Conservation (phyloP, 306 rosid species). For the Castanea sativa region DNA sequence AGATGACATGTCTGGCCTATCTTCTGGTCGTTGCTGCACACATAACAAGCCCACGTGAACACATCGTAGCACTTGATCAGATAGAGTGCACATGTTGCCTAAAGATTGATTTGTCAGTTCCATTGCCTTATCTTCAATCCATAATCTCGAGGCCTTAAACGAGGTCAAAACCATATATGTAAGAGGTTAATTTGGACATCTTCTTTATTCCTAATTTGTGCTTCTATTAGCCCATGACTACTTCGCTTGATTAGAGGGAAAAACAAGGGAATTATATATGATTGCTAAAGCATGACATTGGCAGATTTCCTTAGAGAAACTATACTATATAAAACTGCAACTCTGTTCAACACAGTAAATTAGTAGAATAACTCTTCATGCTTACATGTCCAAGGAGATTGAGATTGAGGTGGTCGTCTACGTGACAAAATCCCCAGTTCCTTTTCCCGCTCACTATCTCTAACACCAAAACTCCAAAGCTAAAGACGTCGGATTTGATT, state of each 20-base stretch:
- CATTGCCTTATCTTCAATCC: conserved; percentile 18
- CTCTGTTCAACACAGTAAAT: background rate
- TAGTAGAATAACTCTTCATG: background rate
- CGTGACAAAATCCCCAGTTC: conserved; percentile 33
- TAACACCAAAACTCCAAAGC: conserved; percentile 41
- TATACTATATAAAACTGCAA: background rate
- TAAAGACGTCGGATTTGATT: conserved; percentile 41
- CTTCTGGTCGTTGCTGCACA: conserved; percentile 43
- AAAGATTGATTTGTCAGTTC: conserved; percentile 21
- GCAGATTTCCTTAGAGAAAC: background rate
- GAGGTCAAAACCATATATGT: background rate
- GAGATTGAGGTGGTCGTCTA: conserved; percentile 12
- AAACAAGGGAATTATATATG: background rate
- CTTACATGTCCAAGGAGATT: conserved; percentile 54
- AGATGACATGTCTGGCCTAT: conserved; percentile 54
- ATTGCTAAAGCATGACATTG: too few relatives aligned
- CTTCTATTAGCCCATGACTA: too few relatives aligned
- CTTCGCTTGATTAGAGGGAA: background rate
- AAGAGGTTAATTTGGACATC: too few relatives aligned
- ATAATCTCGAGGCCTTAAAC: conserved; percentile 31
- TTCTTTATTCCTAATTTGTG: too few relatives aligned
- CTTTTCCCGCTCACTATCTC: conserved; percentile 54
- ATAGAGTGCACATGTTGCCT: background rate
- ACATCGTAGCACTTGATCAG: conserved; percentile 30
- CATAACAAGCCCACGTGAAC: conserved; percentile 57